phyloP scores from a whole-genome alignment of 2,329 filamentous ascomycete species.

The Fusarium secorum region DNA sequence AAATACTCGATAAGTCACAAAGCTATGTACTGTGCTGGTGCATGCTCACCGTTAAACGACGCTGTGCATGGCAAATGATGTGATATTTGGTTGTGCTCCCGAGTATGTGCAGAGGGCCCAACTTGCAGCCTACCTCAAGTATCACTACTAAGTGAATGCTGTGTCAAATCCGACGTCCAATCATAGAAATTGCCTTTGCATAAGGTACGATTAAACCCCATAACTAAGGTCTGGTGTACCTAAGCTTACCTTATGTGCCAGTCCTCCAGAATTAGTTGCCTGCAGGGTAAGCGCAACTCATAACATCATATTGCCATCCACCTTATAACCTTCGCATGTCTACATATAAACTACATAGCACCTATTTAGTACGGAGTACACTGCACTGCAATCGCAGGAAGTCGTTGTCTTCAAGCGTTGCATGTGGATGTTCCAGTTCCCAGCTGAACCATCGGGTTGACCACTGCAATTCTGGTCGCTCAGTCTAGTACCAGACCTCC shows the following conservation, averaged over 20 bases:
- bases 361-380: not conserved
- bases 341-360: not conserved
- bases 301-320: not conserved
- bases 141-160: not conserved
- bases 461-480: not conserved
- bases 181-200: not conserved
- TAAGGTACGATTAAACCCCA: not conserved
- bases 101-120: not conserved
- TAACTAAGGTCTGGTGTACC: not conserved
- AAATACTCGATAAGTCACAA: not conserved
- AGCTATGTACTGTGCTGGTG: not conserved
- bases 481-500: not conserved
- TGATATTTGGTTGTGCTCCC: not conserved
- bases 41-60: not conserved
- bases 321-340: not conserved
- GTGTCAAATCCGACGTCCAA: not conserved
- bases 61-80: not conserved
- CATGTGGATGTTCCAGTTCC: not conserved
- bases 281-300: not conserved
- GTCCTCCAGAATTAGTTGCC: not conserved
- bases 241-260: not conserved
- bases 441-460: not conserved
- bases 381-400: not conserved
- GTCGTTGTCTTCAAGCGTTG: not conserved
- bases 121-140: not conserved